Evolutionary conservation across 2,329 filamentous ascomycete genomes (phyloP).

Genomic region (Colletotrichum cordylinicola): DNA sequence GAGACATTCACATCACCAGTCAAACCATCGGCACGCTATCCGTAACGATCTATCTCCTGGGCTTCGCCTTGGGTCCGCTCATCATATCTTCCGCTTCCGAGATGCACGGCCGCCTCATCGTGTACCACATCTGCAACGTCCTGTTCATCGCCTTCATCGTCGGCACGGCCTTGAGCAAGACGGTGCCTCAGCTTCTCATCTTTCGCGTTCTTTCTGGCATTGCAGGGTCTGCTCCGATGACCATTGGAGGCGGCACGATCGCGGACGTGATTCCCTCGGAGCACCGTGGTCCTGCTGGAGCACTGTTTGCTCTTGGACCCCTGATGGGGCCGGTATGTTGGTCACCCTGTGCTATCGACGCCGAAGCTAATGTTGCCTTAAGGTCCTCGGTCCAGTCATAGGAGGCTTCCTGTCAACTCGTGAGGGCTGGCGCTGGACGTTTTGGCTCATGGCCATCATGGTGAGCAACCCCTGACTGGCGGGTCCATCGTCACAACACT

Average conservation of each 20-base stretch:
- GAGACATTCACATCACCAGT: slow-evolving; percentile 53
- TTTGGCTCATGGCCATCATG: slow-evolving; percentile 53
- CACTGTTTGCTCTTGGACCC: slow-evolving; percentile 41
- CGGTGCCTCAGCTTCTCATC: slow-evolving; percentile 32
- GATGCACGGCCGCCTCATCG: slow-evolving; percentile 35
- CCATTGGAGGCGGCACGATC: slow-evolving; percentile 40
- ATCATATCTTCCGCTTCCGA: slow-evolving; percentile 52
- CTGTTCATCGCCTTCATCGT: slow-evolving; percentile 35
- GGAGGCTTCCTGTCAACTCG: slow-evolving; percentile 34
- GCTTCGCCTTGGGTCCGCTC: slow-evolving; percentile 64
- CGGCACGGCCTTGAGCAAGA: slow-evolving; percentile 30
- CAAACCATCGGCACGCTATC: slow-evolving; percentile 54
- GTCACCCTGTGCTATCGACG: not conserved
- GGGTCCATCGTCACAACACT: not conserved
- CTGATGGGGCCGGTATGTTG: slow-evolving; percentile 34
- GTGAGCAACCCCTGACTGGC: not conserved
- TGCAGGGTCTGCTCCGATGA: slow-evolving; percentile 30
- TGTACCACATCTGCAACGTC: slow-evolving; percentile 34
- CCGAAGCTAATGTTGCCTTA: not conserved
- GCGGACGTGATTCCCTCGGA: slow-evolving; percentile 37
- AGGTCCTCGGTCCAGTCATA: slow-evolving; percentile 33
- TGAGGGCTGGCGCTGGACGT: slow-evolving; percentile 46
- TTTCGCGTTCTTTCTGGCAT: slow-evolving; percentile 35
- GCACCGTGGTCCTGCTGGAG: slow-evolving; percentile 38
- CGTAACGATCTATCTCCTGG: slow-evolving; percentile 68